These are phyloP conservation scores for Tardiomyces depauwii DNA, from an alignment of 1,139 yeast genomes.

Conservation along the genomic window DNA sequence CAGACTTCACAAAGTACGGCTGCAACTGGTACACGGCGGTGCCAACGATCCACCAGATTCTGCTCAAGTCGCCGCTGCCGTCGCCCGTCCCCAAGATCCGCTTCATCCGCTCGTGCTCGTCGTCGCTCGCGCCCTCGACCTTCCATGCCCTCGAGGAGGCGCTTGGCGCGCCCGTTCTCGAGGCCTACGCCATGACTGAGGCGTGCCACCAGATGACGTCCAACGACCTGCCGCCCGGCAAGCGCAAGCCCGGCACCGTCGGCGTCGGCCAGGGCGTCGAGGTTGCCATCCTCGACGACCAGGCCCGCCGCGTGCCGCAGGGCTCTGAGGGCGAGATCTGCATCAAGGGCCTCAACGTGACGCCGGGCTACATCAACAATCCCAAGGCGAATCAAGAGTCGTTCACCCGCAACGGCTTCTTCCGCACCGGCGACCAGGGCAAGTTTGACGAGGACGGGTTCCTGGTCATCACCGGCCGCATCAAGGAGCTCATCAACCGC, in stretches of 20 bases:
- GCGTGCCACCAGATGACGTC: constrained; percentile 66
- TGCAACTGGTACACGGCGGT: constrained; percentile 68
- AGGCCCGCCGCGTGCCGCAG: constrained; percentile 33
- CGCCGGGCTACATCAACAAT: constrained; percentile 60
- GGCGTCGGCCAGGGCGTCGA: constrained; percentile 62
- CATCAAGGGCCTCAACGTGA: constrained; percentile 52
- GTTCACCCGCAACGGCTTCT: constrained; percentile 45
- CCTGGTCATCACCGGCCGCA: constrained; percentile 48
- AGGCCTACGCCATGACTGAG: constrained; percentile 74
- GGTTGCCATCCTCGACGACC: constrained; percentile 41
- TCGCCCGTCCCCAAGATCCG: constrained; percentile 39
- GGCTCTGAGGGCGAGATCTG: constrained; percentile 57
- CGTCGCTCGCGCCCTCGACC: constrained; percentile 54
- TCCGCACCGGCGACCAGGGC: constrained; percentile 69
- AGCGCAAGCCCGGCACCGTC: constrained; percentile 56
- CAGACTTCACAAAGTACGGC: constrained; percentile 34
- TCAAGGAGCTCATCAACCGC: constrained; percentile 55
- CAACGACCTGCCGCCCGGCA: constrained; percentile 51
- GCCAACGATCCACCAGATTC: constrained; percentile 58
- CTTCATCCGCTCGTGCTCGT: constrained; percentile 57
- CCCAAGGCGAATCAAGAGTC: constrained; percentile 54
- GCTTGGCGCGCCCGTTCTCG: constrained; percentile 54
- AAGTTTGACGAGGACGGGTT: constrained; percentile 47
- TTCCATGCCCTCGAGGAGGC: constrained; percentile 42
- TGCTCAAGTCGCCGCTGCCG: constrained; percentile 42